Evolutionary conservation across 2,329 filamentous ascomycete species (phyloP).

Genomic region (Botrytis byssoidea): DNA sequence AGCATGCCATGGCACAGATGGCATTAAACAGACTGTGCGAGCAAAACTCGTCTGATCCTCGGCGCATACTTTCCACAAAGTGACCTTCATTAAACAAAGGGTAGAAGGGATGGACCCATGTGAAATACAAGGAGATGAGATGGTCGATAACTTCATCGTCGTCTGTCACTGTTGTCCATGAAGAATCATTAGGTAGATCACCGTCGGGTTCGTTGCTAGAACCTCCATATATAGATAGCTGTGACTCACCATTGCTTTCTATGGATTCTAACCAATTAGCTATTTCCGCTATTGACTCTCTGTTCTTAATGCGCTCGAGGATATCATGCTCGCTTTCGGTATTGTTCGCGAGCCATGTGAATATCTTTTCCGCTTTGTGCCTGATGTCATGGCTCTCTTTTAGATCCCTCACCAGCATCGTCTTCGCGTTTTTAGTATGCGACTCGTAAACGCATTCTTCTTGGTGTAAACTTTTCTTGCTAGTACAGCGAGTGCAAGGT

Average conservation of each 20-base stretch:
- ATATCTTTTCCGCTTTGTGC: neutral
- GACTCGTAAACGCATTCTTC: constrained; percentile 38
- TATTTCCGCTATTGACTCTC: constrained; percentile 36
- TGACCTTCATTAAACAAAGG: constrained; percentile 38
- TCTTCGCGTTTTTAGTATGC: constrained; percentile 41
- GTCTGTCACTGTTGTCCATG: constrained; percentile 37
- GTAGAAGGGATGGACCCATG: constrained; percentile 41
- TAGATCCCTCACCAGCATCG: constrained; percentile 36
- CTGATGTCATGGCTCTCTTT: constrained; percentile 12
- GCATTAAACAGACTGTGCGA: constrained; percentile 38
- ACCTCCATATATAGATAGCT: constrained; percentile 23
- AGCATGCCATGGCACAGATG: constrained; percentile 40
- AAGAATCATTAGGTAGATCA: constrained; percentile 8
- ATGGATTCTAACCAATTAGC: constrained; percentile 35
- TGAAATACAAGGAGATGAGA: constrained; percentile 39
- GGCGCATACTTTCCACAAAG: constrained; percentile 35
- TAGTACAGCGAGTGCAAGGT: constrained; percentile 38
- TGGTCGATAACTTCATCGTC: constrained; percentile 35
- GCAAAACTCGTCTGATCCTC: constrained; percentile 32
- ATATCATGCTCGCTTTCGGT: constrained; percentile 37
- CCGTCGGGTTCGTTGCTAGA: constrained; percentile 35
- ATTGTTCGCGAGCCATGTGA: constrained; percentile 34
- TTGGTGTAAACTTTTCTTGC: constrained; percentile 27
- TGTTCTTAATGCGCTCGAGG: constrained; percentile 35
- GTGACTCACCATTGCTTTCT: constrained; percentile 31